These are phyloP conservation scores for Paraphoma chrysanthemicola DNA, from an alignment of 2,329 filamentous ascomycete genomes.

Conservation along the genomic window DNA sequence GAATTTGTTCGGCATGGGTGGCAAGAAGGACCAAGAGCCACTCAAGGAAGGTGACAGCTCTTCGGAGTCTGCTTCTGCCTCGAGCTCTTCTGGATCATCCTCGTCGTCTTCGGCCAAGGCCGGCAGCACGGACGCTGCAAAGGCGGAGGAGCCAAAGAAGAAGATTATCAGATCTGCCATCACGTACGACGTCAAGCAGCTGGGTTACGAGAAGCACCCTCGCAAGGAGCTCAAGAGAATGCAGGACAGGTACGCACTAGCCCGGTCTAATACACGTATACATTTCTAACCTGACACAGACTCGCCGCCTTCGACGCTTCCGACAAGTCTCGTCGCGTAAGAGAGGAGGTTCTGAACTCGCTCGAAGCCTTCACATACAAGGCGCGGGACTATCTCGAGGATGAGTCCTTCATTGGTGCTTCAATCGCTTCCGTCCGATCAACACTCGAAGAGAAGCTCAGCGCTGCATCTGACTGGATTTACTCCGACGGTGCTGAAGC, in stretches of 20 bases:
- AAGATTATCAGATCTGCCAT: slow-evolving; percentile 61
- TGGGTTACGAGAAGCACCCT: slow-evolving; percentile 63
- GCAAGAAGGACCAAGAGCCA: slow-evolving; percentile 81
- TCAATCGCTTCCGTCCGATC: slow-evolving; percentile 74
- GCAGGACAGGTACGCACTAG: too few relatives aligned
- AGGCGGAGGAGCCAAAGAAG: slow-evolving; percentile 56
- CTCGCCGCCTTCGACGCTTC: slow-evolving; percentile 86
- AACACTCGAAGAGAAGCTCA: slow-evolving; percentile 71
- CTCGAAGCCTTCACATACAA: slow-evolving; percentile 95
- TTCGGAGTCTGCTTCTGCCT: slow-evolving; percentile 53
- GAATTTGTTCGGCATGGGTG: slow-evolving; percentile 92
- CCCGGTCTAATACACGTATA: too few relatives aligned
- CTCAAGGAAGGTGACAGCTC: slow-evolving; percentile 62
- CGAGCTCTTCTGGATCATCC: slow-evolving; percentile 53
- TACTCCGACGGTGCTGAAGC: slow-evolving; percentile 85
- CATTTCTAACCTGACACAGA: too few relatives aligned
- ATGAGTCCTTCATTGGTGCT: slow-evolving; percentile 73
- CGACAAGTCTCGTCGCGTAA: slow-evolving; percentile 75
- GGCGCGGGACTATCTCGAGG: slow-evolving; percentile 80
- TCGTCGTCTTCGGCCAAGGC: slow-evolving; percentile 55
- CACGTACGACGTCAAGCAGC: slow-evolving; percentile 51
- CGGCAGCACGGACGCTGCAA: slow-evolving; percentile 58
- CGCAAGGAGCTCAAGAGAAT: slow-evolving; percentile 66
- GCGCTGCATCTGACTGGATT: slow-evolving; percentile 83
- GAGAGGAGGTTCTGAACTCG: slow-evolving; percentile 89